Evolutionary conservation across 495 filamentous ascomycete genomes (phyloP).

Genomic region (Xylaria palmicola): DNA sequence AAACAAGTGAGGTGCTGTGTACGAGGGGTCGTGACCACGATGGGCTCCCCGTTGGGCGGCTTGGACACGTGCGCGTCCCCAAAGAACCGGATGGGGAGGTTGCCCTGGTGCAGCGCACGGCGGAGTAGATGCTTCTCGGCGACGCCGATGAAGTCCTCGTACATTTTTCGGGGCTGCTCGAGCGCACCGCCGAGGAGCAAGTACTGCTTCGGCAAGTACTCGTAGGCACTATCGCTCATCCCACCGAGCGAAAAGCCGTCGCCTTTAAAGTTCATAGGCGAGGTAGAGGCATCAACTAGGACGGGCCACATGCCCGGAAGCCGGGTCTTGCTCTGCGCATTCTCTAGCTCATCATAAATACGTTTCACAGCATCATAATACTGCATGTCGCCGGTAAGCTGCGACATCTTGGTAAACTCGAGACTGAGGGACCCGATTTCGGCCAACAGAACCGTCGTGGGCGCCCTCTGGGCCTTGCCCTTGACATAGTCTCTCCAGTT

Average conservation of each 20-base stretch:
- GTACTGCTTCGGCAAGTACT: slow-evolving; percentile 74
- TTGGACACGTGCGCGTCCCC: slow-evolving; percentile 41
- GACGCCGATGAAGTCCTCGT: slow-evolving; percentile 66
- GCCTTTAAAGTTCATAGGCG: slow-evolving; percentile 51
- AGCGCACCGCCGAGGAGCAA: slow-evolving; percentile 71
- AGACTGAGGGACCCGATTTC: slow-evolving; percentile 79
- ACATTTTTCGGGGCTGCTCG: slow-evolving; percentile 74
- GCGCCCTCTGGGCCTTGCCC: slow-evolving; percentile 45
- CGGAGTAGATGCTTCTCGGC: slow-evolving; percentile 71
- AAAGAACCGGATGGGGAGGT: slow-evolving; percentile 64
- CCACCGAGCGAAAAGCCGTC: slow-evolving; percentile 67
- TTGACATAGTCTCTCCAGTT: slow-evolving; percentile 58
- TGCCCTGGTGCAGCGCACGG: slow-evolving; percentile 56
- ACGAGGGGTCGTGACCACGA: slow-evolving; percentile 27
- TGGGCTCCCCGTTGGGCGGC: slow-evolving; percentile 14
- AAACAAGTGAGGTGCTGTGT: slow-evolving; percentile 63
- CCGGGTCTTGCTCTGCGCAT: slow-evolving; percentile 59
- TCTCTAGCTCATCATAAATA: slow-evolving; percentile 72
- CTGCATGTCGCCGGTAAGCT: slow-evolving; percentile 73
- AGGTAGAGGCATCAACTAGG: slow-evolving; percentile 58
- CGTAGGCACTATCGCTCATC: slow-evolving; percentile 77
- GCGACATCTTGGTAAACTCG: slow-evolving; percentile 81
- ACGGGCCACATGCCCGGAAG: slow-evolving; percentile 81
- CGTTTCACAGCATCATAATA: slow-evolving; percentile 87
- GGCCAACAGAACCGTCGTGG: slow-evolving; percentile 32